These are phyloP conservation scores for Mimosa pudica DNA, from an alignment of 306 rosid species.

Conservation along the genomic window DNA sequence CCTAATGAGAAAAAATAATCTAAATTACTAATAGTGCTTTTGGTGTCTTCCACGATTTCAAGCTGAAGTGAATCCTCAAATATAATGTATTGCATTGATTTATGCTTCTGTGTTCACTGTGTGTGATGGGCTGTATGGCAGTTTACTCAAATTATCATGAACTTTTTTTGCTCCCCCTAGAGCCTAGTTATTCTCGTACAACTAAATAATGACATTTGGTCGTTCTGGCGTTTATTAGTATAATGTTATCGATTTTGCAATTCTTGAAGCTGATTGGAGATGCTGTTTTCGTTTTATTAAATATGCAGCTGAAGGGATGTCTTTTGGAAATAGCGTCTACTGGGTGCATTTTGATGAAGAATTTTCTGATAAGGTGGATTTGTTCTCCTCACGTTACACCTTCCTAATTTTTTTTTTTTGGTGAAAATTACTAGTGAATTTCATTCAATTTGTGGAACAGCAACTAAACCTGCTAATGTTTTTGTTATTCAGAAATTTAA, in stretches of 20 bases:
- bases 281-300: conserved; percentile 38
- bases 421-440: conserved; percentile 11
- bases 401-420: conserved; percentile 5
- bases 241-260: conserved; percentile 28
- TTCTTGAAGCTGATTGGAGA: conserved; percentile 44
- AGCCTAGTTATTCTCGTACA: background rate
- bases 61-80: background rate
- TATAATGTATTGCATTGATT: conserved; percentile 12
- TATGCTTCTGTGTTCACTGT: background rate
- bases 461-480: conserved; percentile 35
- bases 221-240: background rate
- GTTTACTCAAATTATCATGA: background rate
- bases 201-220: background rate
- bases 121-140: background rate
- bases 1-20: background rate
- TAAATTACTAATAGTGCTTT: background rate
- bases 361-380: conserved; percentile 71
- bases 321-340: conserved; percentile 87
- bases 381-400: conserved; percentile 7
- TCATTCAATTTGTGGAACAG: background rate
- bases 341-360: conserved; percentile 90
- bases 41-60: conserved; percentile 6
- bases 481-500: conserved; percentile 77
- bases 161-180: background rate
- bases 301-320: conserved; percentile 82